Evolutionary conservation across 2,329 filamentous ascomycete species (phyloP).

Genomic region (Bipolaris sorokiniana): DNA sequence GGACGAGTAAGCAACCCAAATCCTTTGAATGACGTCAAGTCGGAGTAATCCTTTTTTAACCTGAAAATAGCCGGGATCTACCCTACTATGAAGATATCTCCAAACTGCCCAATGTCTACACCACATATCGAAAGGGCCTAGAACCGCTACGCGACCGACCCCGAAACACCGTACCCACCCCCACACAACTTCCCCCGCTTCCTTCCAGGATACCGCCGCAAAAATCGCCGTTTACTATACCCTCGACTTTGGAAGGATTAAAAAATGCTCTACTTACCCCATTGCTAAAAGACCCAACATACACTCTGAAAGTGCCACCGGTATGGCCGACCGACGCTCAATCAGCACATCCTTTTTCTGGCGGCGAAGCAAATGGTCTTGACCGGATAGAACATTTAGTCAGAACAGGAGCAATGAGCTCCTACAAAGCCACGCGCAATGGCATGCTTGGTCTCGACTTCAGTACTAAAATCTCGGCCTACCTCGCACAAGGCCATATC

Average conservation of each 20-base stretch:
- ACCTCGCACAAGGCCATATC: constrained; percentile 73
- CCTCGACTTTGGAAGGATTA: constrained; percentile 60
- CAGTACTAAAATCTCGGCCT: constrained; percentile 77
- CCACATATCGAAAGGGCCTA: constrained; percentile 73
- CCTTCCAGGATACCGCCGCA: constrained; percentile 66
- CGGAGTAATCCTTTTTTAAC: constrained; percentile 11
- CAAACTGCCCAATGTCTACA: constrained; percentile 76
- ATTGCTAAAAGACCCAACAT: constrained; percentile 53
- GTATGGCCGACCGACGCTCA: constrained; percentile 59
- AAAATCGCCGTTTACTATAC: constrained; percentile 67
- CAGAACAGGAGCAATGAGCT: constrained; percentile 63
- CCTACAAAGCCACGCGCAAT: constrained; percentile 74
- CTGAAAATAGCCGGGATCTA: constrained; percentile 66
- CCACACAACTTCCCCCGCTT: constrained; percentile 63
- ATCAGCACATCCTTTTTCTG: constrained; percentile 70
- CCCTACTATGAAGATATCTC: constrained; percentile 59
- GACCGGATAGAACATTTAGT: constrained; percentile 67
- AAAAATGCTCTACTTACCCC: constrained; percentile 64
- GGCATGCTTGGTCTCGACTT: constrained; percentile 73
- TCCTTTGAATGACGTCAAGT: not conserved
- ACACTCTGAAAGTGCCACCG: constrained; percentile 60
- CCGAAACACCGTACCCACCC: constrained; percentile 61
- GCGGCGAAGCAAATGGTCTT: constrained; percentile 68
- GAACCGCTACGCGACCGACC: constrained; percentile 73
- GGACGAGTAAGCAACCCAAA: constrained; percentile 67